Evolutionary conservation across 768 basidiomycete species (phyloP).

Genomic region (Auricularia auricula-judae): DNA sequence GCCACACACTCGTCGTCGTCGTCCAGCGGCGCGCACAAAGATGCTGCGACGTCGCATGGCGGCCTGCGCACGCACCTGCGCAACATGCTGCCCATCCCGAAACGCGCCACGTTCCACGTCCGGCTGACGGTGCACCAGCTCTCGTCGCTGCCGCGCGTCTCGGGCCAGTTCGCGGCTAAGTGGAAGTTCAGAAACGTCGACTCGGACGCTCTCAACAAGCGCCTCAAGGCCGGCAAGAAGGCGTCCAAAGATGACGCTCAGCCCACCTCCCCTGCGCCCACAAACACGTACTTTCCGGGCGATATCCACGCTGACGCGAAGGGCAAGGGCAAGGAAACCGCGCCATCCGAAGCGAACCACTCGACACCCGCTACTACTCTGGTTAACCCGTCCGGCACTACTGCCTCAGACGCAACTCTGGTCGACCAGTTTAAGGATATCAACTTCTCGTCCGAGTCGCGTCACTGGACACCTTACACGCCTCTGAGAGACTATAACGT

Average conservation of each 20-base stretch:
- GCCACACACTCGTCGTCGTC: neutral
- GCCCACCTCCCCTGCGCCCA: neutral
- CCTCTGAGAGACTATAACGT: conserved; percentile 56
- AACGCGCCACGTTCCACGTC: conserved; percentile 56
- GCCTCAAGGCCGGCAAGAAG: neutral
- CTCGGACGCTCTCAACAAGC: conserved; percentile 14
- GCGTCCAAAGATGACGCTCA: neutral
- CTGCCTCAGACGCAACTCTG: neutral
- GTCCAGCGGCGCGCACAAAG: neutral
- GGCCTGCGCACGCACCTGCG: conserved; percentile 8
- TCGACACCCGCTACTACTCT: neutral
- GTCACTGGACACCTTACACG: conserved; percentile 51
- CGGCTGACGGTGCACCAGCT: conserved; percentile 54
- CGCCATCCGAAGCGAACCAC: neutral
- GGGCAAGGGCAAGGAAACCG: conserved; percentile 6
- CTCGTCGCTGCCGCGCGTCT: conserved; percentile 58
- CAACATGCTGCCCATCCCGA: conserved; percentile 29
- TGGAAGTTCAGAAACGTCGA: conserved; percentile 60
- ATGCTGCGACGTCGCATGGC: neutral
- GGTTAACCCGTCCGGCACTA: neutral
- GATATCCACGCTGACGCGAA: conserved; percentile 23
- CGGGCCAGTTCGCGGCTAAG: conserved; percentile 55
- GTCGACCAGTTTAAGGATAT: neutral
- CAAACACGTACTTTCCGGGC: conserved; percentile 13
- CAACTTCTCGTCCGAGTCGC: conserved; percentile 24